phyloP scores from a whole-genome alignment of 768 basidiomycete genomes.

The Sporobolomyces phaffii region DNA sequence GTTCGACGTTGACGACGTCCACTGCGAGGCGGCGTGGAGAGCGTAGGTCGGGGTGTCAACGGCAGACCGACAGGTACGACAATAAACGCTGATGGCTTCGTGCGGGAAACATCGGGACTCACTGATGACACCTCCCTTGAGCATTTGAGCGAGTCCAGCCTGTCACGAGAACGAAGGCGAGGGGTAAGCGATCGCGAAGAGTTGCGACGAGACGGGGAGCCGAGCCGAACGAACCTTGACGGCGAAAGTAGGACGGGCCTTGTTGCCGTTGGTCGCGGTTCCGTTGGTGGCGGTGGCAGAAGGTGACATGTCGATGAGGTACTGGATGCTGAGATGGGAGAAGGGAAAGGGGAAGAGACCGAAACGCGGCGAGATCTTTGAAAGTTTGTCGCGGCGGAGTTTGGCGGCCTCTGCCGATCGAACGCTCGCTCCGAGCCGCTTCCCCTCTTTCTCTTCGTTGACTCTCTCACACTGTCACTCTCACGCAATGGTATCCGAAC shows the following conservation, averaged over 20 bases:
- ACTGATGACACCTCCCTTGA: conserved; percentile 79
- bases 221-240: conserved; percentile 24
- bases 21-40: conserved; percentile 53
- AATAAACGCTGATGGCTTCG: too few species aligned
- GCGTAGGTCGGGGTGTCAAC: conserved; percentile 23
- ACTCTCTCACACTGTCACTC: too few species aligned
- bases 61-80: not conserved
- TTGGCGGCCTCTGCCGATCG: not conserved
- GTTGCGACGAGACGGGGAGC: too few species aligned
- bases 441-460: not conserved
- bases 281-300: conserved; percentile 4
- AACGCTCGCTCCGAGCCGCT: not conserved
- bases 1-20: conserved; percentile 74
- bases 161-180: not conserved
- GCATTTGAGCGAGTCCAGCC: conserved; percentile 74
- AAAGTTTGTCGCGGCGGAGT: not conserved
- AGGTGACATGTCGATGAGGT: not conserved
- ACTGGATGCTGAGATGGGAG: not conserved
- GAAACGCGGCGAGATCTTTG: not conserved
- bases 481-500: not conserved
- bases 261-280: not conserved
- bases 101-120: too few species aligned
- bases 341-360: not conserved
- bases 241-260: conserved; percentile 23
- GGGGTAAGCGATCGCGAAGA: too few species aligned